Conservation (phyloP, 768 basidiomycete species). For the Mycena galericulata region DNA sequence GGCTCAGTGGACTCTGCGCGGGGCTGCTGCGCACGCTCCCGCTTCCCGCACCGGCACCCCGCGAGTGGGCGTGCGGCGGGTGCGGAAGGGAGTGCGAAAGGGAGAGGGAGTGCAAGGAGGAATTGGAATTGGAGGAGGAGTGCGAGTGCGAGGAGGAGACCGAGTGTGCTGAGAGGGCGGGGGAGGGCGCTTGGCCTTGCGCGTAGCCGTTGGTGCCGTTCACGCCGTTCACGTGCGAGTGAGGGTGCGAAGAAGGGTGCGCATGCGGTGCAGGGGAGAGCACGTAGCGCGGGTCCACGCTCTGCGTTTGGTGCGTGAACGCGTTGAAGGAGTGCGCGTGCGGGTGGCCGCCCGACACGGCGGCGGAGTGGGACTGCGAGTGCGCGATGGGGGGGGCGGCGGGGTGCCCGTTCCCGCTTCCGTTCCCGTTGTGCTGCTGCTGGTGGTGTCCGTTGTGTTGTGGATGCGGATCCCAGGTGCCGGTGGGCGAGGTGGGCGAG, state of each 20-base stretch:
- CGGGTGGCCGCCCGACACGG: not conserved
- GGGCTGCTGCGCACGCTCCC: slow-evolving; percentile 1
- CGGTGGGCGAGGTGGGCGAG: slow-evolving; percentile 23
- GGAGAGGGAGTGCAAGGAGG: slow-evolving; percentile 3
- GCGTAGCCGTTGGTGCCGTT: not conserved
- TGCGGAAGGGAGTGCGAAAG: not conserved
- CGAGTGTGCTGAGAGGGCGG: not conserved
- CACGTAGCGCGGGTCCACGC: not conserved
- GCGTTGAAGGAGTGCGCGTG: not conserved
- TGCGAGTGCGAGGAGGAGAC: not conserved
- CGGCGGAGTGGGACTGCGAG: not conserved
- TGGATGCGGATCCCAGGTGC: slow-evolving; percentile 12
- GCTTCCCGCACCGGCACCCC: not conserved
- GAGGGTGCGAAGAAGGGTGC: not conserved
- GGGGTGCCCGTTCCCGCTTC: no score
- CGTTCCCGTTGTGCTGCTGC: not conserved
- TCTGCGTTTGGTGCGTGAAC: not conserved
- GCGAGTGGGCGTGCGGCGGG: no score
- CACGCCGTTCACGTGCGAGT: not conserved
- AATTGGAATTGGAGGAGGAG: not conserved
- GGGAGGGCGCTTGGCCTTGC: not conserved
- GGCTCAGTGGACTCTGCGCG: slow-evolving; percentile 8
- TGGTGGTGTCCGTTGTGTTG: not conserved
- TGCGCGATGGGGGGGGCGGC: not conserved
- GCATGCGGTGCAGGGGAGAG: not conserved